Percentiles rank a stretch among this genome's conserved stretches.
These are phyloP conservation scores for Juglanconis sp. DNA, from an alignment of 2,329 filamentous ascomycete species.

Conservation along the genomic window DNA sequence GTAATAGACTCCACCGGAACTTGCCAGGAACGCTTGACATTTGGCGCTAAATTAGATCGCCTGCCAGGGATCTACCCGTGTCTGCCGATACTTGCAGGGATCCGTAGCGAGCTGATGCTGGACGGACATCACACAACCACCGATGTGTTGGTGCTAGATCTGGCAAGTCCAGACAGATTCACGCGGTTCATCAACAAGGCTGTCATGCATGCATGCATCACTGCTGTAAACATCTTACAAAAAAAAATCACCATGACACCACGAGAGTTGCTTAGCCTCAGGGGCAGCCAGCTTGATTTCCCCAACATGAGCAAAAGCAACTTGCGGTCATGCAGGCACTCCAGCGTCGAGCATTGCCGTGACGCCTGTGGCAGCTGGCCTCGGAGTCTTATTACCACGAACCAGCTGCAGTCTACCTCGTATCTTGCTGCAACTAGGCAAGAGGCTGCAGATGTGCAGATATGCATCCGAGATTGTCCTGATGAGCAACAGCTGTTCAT, in stretches of 20 bases:
- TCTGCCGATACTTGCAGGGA: neutral
- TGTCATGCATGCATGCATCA: neutral
- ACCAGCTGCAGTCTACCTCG: too few species aligned
- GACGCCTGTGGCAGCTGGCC: too few species aligned
- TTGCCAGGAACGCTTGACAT: neutral
- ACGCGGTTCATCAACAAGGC: neutral
- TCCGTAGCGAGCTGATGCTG: neutral
- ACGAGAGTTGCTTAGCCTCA: neutral
- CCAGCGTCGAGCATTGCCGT: too few species aligned
- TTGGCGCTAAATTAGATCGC: slow-evolving; percentile 6
- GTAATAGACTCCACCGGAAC: neutral
- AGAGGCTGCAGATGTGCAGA: neutral
- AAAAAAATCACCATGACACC: neutral
- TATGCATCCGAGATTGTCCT: neutral
- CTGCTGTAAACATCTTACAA: neutral
- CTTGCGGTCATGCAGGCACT: too few species aligned
- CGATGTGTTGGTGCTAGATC: neutral
- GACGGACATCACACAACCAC: neutral
- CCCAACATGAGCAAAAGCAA: too few species aligned
- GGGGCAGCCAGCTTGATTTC: too few species aligned
- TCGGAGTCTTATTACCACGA: too few species aligned
- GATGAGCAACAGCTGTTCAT: neutral
- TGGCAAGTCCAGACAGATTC: neutral
- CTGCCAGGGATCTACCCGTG: slow-evolving; percentile 8
- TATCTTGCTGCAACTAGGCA: neutral